Evolutionary conservation across 2,329 filamentous ascomycete species (phyloP).

Genomic region (Cyclaneusma minus): DNA sequence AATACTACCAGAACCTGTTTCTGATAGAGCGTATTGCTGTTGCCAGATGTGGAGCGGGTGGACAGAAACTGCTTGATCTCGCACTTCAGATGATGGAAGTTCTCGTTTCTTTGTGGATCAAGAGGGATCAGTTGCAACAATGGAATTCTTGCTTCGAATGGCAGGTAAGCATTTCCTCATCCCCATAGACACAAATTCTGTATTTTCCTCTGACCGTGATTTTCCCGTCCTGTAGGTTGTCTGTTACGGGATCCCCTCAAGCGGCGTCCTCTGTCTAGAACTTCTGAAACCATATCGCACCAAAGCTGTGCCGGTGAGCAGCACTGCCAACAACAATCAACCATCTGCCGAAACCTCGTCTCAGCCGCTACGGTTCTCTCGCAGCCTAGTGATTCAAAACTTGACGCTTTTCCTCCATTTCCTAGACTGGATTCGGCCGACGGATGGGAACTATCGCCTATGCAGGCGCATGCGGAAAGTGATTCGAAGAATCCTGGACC

Average conservation of each 20-base stretch:
- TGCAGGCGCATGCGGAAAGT: constrained; percentile 12
- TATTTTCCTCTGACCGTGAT: no score
- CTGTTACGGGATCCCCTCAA: constrained; percentile 14
- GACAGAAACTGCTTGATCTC: constrained; percentile 12
- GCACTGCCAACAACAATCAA: no score
- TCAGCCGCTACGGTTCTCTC: constrained; percentile 12
- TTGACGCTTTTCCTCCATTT: constrained; percentile 16
- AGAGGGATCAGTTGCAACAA: constrained; percentile 10
- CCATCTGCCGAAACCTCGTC: no score
- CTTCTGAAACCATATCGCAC: constrained; percentile 12
- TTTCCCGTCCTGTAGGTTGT: constrained; percentile 1
- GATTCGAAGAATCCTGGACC: constrained; percentile 11
- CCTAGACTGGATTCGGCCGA: constrained; percentile 16
- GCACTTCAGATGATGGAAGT: constrained; percentile 15
- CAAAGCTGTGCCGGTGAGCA: constrained; percentile 3
- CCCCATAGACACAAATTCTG: no score
- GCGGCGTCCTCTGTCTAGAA: constrained; percentile 15
- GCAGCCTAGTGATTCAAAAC: constrained; percentile 15
- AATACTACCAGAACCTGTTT: constrained; percentile 15
- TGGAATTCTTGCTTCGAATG: constrained; percentile 2
- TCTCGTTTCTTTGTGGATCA: constrained; percentile 13
- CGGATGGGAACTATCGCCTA: constrained; percentile 15
- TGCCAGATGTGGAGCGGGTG: constrained; percentile 9
- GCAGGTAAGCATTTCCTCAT: background rate
- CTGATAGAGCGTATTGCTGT: constrained; percentile 13